These are phyloP conservation scores for Vigna angularis DNA, from an alignment of 306 rosid genomes.

Conservation along the genomic window DNA sequence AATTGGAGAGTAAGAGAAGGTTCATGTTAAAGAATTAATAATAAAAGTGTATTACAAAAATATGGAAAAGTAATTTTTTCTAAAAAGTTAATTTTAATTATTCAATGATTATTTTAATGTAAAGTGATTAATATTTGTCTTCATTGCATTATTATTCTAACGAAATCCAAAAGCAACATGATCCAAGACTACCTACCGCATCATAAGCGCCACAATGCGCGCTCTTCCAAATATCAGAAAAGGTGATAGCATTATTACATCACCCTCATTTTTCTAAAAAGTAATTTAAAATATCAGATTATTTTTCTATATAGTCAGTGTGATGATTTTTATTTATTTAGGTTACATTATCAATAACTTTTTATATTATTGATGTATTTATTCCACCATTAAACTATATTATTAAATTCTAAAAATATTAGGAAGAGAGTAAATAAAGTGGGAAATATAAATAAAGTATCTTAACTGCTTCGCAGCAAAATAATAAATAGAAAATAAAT, in stretches of 20 bases:
- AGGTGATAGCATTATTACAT: background rate
- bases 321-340: no score
- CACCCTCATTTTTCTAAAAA: background rate
- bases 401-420: background rate
- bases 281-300: no score
- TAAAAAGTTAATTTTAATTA: background rate
- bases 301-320: no score
- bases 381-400: background rate
- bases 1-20: no score
- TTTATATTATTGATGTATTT: background rate
- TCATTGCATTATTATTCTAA: background rate
- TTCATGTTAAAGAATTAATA: background rate
- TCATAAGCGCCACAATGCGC: slow-evolving; percentile 50
- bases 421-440: background rate
- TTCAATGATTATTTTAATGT: background rate
- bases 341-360: background rate
- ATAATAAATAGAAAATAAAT: slow-evolving; percentile 17
- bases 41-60: background rate
- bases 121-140: background rate
- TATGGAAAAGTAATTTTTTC: no score
- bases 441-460: background rate
- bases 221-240: slow-evolving; percentile 29
- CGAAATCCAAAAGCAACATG: slow-evolving; percentile 16
- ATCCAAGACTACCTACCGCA: slow-evolving; percentile 51
- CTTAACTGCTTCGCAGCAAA: background rate